These are phyloP conservation scores for Giardia muris DNA, from an alignment of 208 protist species.

Conservation along the genomic window DNA sequence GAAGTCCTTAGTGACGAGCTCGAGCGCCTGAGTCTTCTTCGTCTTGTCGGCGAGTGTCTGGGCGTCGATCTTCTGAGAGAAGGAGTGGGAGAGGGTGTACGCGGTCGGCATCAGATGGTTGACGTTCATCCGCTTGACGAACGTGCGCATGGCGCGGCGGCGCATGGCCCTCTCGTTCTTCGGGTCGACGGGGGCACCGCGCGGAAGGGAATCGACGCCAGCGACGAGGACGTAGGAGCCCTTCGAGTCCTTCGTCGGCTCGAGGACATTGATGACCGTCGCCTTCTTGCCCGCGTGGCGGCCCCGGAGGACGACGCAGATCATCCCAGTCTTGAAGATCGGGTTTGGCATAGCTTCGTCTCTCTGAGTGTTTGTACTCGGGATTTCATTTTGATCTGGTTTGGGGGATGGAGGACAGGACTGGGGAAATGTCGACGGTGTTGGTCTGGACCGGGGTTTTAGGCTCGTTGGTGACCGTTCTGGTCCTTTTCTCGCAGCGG, in stretches of 20 bases:
- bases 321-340: slow-evolving; percentile 45
- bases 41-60: slow-evolving; percentile 26
- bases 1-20: slow-evolving; percentile 44
- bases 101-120: slow-evolving; percentile 53
- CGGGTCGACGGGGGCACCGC: slow-evolving; percentile 45
- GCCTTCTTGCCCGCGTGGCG: slow-evolving; percentile 53
- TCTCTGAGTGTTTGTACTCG: too few species aligned
- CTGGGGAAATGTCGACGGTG: too few species aligned
- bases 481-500: too few species aligned
- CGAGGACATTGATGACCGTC: slow-evolving; percentile 42
- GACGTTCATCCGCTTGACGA: slow-evolving; percentile 50
- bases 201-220: slow-evolving; percentile 47
- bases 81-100: slow-evolving; percentile 41
- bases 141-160: slow-evolving; percentile 46
- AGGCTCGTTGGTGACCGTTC: too few species aligned
- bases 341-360: background rate
- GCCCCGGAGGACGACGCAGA: slow-evolving; percentile 51
- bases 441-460: too few species aligned
- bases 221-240: slow-evolving; percentile 49
- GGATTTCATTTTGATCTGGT: too few species aligned
- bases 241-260: slow-evolving; percentile 39
- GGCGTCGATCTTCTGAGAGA: slow-evolving; percentile 37
- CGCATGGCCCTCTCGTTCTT: slow-evolving; percentile 41
- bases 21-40: slow-evolving; percentile 28
- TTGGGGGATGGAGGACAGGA: too few species aligned